phyloP scores from a whole-genome alignment of 441 rosid species.

The Omphalea diandra region DNA sequence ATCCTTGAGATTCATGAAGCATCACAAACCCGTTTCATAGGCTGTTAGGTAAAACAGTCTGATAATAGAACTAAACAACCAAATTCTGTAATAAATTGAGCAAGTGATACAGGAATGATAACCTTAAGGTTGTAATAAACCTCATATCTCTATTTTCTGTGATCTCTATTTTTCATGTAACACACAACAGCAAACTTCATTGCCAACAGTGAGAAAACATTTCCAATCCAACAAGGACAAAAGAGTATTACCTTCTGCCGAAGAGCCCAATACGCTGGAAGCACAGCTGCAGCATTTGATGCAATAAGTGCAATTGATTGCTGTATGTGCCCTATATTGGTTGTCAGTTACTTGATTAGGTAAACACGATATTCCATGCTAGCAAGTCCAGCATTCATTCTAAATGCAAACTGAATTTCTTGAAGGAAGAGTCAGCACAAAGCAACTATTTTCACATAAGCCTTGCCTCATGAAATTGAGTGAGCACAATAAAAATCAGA shows the following conservation, averaged over 20 bases:
- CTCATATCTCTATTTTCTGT: too few species aligned
- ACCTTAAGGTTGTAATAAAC: background rate
- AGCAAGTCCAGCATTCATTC: constrained; percentile 6
- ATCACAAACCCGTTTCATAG: background rate
- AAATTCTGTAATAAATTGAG: background rate
- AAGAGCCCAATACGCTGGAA: constrained; percentile 92
- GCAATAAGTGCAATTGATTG: constrained; percentile 85
- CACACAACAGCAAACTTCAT: background rate
- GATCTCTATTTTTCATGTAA: background rate
- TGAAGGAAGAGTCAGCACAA: background rate
- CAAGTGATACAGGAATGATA: constrained; percentile 8
- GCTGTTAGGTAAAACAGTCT: background rate
- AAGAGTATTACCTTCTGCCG: constrained; percentile 65
- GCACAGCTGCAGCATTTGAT: constrained; percentile 86
- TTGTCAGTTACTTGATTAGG: constrained; percentile 32
- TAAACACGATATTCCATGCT: constrained; percentile 12
- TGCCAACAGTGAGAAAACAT: background rate
- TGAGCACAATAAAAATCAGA: background rate
- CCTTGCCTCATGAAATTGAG: background rate
- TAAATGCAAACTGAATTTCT: constrained; percentile 4
- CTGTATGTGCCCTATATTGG: constrained; percentile 66
- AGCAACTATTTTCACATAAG: background rate
- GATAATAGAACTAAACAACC: constrained; percentile 2
- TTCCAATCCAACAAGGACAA: background rate
- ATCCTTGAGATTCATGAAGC: constrained; percentile 1